Evolutionary conservation across 2,329 filamentous ascomycete species (phyloP).

Genomic region (Didymella lethalis): DNA sequence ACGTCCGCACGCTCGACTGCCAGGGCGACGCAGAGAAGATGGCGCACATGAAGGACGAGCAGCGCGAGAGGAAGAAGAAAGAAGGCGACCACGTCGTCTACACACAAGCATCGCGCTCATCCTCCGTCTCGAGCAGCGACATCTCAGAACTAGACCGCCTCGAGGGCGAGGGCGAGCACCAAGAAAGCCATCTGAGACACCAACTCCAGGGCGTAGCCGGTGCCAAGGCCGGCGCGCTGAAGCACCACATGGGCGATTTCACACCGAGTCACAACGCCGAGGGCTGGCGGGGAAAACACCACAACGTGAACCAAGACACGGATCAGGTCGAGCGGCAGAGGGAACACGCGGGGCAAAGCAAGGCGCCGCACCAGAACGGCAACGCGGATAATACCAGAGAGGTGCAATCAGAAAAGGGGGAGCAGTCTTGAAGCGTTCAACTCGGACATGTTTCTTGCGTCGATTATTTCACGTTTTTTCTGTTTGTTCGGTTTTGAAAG

Average conservation of each 20-base stretch:
- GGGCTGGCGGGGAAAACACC: conserved; percentile 33
- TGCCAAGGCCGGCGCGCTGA: conserved; percentile 34
- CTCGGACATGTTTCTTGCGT: too few relatives aligned
- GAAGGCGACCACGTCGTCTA: conserved; percentile 62
- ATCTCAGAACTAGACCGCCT: conserved; percentile 63
- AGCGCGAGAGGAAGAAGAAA: conserved; percentile 76
- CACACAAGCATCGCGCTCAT: conserved; percentile 58
- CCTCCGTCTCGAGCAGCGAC: conserved; percentile 61
- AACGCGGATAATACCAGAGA: neutral
- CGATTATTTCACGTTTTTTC: neutral
- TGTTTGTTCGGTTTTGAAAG: neutral
- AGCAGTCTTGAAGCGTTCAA: neutral
- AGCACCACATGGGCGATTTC: conserved; percentile 38
- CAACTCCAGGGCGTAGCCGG: conserved; percentile 38
- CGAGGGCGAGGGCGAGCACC: conserved; percentile 34
- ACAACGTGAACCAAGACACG: conserved; percentile 28
- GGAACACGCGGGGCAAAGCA: conserved; percentile 11
- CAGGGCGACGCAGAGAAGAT: conserved; percentile 75
- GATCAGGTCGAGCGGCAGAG: conserved; percentile 20
- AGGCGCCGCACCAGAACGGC: neutral
- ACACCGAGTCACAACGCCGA: conserved; percentile 34
- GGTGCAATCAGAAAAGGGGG: neutral
- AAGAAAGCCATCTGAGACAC: conserved; percentile 39
- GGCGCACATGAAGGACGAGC: conserved; percentile 75
- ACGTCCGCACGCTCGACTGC: conserved; percentile 77